Percentiles rank a stretch among this genome's conserved stretches.
These are phyloP conservation scores for Wallacemonas sp. DNA, from an alignment of 208 protist species.

Conservation along the genomic window DNA sequence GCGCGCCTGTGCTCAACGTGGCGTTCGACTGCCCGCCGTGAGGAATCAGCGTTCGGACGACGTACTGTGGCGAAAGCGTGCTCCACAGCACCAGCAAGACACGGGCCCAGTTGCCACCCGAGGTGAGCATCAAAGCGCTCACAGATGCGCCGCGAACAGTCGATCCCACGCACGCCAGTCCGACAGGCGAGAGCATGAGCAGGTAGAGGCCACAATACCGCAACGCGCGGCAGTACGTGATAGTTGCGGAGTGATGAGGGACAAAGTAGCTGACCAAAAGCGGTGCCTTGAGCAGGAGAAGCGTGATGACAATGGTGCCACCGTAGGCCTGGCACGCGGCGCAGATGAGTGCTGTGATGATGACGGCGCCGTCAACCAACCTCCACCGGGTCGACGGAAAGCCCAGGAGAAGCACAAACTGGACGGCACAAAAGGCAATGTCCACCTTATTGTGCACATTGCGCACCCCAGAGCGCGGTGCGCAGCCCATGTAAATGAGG, in stretches of 20 bases:
- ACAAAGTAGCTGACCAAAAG: slow-evolving; percentile 51
- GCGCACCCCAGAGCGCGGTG: slow-evolving; percentile 29
- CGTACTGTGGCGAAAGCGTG: slow-evolving; percentile 59
- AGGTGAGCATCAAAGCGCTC: slow-evolving; percentile 38
- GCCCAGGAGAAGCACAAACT: slow-evolving; percentile 35
- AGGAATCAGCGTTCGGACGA: background rate
- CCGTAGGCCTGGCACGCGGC: slow-evolving; percentile 35
- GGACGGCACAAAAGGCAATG: slow-evolving; percentile 46
- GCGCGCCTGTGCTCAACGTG: too few species aligned
- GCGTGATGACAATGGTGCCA: slow-evolving; percentile 50
- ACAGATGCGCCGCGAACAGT: slow-evolving; percentile 42
- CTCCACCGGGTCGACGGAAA: slow-evolving; percentile 46
- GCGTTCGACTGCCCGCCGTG: background rate
- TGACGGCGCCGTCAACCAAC: slow-evolving; percentile 47
- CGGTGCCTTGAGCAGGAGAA: slow-evolving; percentile 63
- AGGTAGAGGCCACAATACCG: slow-evolving; percentile 51
- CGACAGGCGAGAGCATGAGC: slow-evolving; percentile 54
- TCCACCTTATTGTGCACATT: slow-evolving; percentile 50
- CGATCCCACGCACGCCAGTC: slow-evolving; percentile 52
- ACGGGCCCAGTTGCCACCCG: slow-evolving; percentile 52
- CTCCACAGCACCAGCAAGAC: slow-evolving; percentile 60
- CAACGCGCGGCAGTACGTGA: slow-evolving; percentile 71
- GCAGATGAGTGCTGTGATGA: slow-evolving; percentile 48
- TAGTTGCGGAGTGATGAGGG: slow-evolving; percentile 54
- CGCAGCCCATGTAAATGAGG: slow-evolving; percentile 62